Evolutionary conservation across 2,329 filamentous ascomycete species (phyloP), one percentile per base, ranked within the genome.

Genomic region (Cytospora piceicola): DNA sequence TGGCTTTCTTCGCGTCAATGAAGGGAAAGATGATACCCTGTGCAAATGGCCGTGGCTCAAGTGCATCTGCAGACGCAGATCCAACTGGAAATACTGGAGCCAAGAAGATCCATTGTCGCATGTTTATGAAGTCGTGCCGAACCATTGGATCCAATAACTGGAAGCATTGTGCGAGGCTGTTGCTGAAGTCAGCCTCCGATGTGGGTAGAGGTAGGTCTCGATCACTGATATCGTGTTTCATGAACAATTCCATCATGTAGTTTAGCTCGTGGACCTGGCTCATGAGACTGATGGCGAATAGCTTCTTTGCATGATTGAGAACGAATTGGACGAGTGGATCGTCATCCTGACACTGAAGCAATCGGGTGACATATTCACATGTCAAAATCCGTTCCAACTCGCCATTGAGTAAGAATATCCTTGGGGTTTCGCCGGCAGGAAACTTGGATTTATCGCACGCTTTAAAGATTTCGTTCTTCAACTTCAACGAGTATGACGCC

Each of bases 271-370:
- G 22, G n/a, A 61, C 9, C 15, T 7, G 3, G 17, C 52, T 34
- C 34, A 5, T n/a, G 9, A 62, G 30, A 42, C 32, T 29, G 27
- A 62, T 62, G 27, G 60, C 52, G 34, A 62, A 62, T 2, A 56
- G 12, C 32, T 56, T 54, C 22, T 8, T 24, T 6, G 60, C 60
- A 9, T 22, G 17, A 8, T 14, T n/a, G 14, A 39, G n/a, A 24
- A 49, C 32, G 27, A 58, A 58, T 0, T 32, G 9, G 20, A 49
- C 39, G 6, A 58, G 27, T 22, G 34, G 11, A 36, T 36, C 34
- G 14, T 36, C 34, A 36, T 14, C 34, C 11, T 36, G 34, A 4
- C 34, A 36, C 11, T 36, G 2, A 12, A 36, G 34, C 34, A 15
- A 9, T 15, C 34, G 12, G 34, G 12, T 36, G 34, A 36, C 2